Percentiles rank a stretch among this genome's conserved stretches.
phyloP scores from a whole-genome alignment of 2,329 filamentous ascomycete genomes.

The Myriosclerotinia curreyana region DNA sequence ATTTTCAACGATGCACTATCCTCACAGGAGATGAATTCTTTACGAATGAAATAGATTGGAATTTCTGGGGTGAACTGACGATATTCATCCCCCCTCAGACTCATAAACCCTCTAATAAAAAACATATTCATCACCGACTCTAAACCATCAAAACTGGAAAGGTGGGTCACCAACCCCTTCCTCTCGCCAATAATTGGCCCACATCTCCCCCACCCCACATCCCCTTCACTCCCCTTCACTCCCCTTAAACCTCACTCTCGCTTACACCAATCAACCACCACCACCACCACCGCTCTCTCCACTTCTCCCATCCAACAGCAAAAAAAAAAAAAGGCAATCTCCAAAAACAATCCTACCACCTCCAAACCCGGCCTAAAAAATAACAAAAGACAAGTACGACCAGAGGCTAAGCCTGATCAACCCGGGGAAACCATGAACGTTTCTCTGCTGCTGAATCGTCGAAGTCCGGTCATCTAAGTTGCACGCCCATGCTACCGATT shows the following conservation, averaged over 20 bases:
- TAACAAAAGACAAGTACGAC: neutral
- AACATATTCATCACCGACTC: too few species aligned
- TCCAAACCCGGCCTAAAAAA: neutral
- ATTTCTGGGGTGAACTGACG: too few species aligned
- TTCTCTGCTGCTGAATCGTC: neutral
- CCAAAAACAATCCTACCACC: neutral
- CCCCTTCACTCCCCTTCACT: neutral
- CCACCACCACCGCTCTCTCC: too few species aligned
- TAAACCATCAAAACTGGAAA: neutral
- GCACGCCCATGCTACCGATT: neutral
- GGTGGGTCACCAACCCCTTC: neutral
- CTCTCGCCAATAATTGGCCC: neutral
- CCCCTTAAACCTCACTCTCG: conserved; percentile 1
- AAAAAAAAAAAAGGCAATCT: neutral
- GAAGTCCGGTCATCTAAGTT: neutral
- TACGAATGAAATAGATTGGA: too few species aligned
- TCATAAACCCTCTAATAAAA: too few species aligned
- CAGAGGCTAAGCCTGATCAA: neutral
- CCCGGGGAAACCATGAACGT: neutral
- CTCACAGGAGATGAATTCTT: too few species aligned
- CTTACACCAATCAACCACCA: neutral
- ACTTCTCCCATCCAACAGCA: too few species aligned
- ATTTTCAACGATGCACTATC: too few species aligned
- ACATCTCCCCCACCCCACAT: too few species aligned
- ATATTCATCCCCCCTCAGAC: too few species aligned